Evolutionary conservation across 2,329 filamentous ascomycete genomes (phyloP), one percentile per base, ranked within the genome.

Genomic region (Boeremia lycopersici): DNA sequence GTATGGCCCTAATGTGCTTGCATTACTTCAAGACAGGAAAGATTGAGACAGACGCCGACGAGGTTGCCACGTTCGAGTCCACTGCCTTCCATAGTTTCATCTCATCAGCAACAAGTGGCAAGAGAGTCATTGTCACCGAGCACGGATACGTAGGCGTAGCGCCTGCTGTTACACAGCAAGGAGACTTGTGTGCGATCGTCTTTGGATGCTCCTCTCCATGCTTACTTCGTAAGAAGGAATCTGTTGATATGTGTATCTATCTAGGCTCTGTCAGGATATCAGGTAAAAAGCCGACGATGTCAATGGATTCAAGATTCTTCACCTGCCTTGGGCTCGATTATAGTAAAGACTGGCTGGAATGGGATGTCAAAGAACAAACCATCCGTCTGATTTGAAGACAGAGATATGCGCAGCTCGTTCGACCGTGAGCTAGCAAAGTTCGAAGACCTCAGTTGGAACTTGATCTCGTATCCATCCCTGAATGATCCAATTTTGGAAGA

Each of bases 341-440:
- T 1, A 61, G 60, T 39, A 61, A 59, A 48, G 57, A 61, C 1
- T 63, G 58, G 60, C 10, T 49, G 6, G 28, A 51, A 2, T 61
- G 58, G 55, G 42, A 49, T 3, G 28, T 56, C 25, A 15, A 59
- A 23, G 49, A 61, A 40, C 49, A 57, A 26, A 38, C 53, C 10
- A 50, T 59, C 11, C 28, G 34, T 19, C 15, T 56, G 19, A 11
- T 36, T 36, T 36, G 34, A 36, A 6, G 10, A 19, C 15, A 36
- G 7, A 17, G 38, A 40, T 9, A n/a, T 40, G 33, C 13, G n/a
- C n/a, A 17, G 9, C 6, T 15, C 6, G 3, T 15, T 34, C 6
- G 33, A 34, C 13, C 5, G 33, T 17, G 33, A 15, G 5, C 13
- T 26, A 28, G 38, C 38, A 13, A 40, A n/a, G 23, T n/a, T 28